Percentiles rank a stretch among this genome's conserved stretches.
Evolutionary conservation across 768 basidiomycete species (phyloP).

Genomic region (Hericium coralloides): DNA sequence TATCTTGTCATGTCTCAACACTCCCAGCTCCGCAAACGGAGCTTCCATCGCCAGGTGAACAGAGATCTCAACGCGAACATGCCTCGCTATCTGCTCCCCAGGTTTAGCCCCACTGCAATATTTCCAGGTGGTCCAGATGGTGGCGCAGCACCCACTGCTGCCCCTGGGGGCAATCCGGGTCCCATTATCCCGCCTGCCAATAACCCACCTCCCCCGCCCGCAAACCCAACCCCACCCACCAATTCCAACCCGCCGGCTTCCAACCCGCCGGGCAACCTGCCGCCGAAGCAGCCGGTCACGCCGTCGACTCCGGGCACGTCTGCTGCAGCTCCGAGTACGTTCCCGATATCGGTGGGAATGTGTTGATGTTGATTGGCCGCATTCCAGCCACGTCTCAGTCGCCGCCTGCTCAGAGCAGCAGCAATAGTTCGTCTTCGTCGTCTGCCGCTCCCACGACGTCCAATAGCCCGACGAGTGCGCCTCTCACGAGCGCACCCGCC

Average conservation of each 20-base stretch:
- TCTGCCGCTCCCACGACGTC: background rate
- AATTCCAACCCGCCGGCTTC: background rate
- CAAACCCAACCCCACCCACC: background rate
- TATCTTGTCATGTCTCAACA: constrained; percentile 1
- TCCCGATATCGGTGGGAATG: background rate
- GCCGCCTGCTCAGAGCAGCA: background rate
- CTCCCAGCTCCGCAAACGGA: background rate
- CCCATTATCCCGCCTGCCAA: background rate
- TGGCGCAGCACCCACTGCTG: background rate
- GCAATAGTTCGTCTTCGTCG: background rate
- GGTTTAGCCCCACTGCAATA: background rate
- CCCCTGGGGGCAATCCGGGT: background rate
- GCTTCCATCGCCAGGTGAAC: background rate
- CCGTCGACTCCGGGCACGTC: background rate
- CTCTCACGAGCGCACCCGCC: background rate
- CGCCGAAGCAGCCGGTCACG: background rate
- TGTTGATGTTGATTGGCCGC: background rate
- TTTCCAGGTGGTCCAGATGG: background rate
- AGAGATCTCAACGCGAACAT: background rate
- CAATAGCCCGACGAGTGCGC: background rate
- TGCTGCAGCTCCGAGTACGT: background rate
- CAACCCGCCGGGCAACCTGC: background rate
- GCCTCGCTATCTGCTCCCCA: background rate
- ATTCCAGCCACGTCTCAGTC: background rate
- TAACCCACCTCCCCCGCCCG: background rate